These are phyloP conservation scores for Trapa bicornis DNA, from an alignment of 345 rosid species.

Conservation along the genomic window DNA sequence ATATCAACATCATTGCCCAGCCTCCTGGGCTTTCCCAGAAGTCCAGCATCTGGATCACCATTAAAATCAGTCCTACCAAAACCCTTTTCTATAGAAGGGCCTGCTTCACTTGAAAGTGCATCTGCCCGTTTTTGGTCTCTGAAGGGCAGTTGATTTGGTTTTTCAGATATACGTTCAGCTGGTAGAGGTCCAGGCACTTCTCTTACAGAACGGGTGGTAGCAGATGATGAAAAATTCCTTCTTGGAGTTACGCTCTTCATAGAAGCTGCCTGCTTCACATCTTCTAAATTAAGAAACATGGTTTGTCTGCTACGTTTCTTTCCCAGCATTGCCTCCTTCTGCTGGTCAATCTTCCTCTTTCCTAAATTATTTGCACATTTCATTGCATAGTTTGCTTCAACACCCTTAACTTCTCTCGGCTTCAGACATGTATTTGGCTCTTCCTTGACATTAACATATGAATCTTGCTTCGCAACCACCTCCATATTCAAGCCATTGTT, in stretches of 20 bases:
- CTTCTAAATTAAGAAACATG: constrained; percentile 79
- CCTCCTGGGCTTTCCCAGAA: constrained; percentile 45
- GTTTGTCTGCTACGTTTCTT: constrained; percentile 94
- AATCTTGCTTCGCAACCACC: constrained; percentile 31
- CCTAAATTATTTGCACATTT: constrained; percentile 55
- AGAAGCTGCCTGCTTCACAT: constrained; percentile 80
- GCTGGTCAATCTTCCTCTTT: constrained; percentile 85
- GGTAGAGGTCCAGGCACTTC: constrained; percentile 44
- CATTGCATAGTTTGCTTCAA: constrained; percentile 69
- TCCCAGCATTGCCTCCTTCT: constrained; percentile 92
- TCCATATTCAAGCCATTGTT: constrained; percentile 28
- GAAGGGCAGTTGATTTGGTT: constrained; percentile 20
- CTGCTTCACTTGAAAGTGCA: constrained; percentile 37
- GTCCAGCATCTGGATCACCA: constrained; percentile 48
- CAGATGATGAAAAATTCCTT: constrained; percentile 40
- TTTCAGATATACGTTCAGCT: constrained; percentile 48
- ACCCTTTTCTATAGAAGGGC: constrained; percentile 29
- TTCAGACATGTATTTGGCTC: constrained; percentile 30
- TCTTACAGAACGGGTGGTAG: constrained; percentile 58
- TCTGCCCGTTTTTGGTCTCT: constrained; percentile 64
- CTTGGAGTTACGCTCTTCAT: constrained; percentile 67
- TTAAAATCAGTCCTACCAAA: constrained; percentile 28
- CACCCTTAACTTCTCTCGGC: constrained; percentile 70
- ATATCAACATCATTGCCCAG: constrained; percentile 42
- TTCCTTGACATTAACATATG: constrained; percentile 29